Percentiles rank a stretch among this genome's conserved stretches.
These are phyloP conservation scores for Fomitopsis pulvina DNA, from an alignment of 768 basidiomycete species.

Conservation along the genomic window DNA sequence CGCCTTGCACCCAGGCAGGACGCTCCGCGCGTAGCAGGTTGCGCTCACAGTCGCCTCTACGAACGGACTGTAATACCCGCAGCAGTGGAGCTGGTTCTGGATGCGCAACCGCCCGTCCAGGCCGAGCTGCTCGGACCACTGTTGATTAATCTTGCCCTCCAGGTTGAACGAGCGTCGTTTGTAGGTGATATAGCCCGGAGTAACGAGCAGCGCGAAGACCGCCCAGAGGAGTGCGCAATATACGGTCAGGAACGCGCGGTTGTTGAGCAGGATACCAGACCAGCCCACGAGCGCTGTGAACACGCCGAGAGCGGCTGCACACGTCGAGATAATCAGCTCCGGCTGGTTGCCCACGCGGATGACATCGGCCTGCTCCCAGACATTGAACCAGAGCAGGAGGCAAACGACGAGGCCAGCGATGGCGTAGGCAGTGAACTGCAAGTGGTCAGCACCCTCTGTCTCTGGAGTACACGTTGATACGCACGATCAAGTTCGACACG, in stretches of 20 bases:
- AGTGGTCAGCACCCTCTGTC: not conserved
- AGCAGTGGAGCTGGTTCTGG: conserved; percentile 72
- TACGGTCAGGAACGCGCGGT: conserved; percentile 72
- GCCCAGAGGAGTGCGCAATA: conserved; percentile 72
- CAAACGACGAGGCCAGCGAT: conserved; percentile 55
- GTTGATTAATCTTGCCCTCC: conserved; percentile 72
- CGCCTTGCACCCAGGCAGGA: conserved; percentile 69
- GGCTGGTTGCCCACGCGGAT: conserved; percentile 61
- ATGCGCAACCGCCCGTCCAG: conserved; percentile 55
- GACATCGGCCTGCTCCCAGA: conserved; percentile 63
- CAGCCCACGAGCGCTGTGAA: conserved; percentile 69
- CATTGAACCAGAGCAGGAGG: conserved; percentile 73
- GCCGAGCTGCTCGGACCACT: conserved; percentile 65
- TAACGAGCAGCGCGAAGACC: conserved; percentile 61
- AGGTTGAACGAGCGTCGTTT: conserved; percentile 70
- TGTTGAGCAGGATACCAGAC: conserved; percentile 78
- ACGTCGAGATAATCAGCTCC: conserved; percentile 66
- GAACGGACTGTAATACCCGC: conserved; percentile 76
- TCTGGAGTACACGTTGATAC: conserved; percentile 16
- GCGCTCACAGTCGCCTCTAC: conserved; percentile 71
- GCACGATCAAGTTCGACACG: conserved; percentile 50
- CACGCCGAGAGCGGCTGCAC: conserved; percentile 52
- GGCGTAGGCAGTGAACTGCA: conserved; percentile 53
- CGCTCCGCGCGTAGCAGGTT: conserved; percentile 67
- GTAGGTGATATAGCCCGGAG: conserved; percentile 76